Evolutionary conservation across 1,284 basidiomycete species (phyloP), one percentile per base, ranked within the genome.

Genomic region (Cystobasidium pallidum): DNA sequence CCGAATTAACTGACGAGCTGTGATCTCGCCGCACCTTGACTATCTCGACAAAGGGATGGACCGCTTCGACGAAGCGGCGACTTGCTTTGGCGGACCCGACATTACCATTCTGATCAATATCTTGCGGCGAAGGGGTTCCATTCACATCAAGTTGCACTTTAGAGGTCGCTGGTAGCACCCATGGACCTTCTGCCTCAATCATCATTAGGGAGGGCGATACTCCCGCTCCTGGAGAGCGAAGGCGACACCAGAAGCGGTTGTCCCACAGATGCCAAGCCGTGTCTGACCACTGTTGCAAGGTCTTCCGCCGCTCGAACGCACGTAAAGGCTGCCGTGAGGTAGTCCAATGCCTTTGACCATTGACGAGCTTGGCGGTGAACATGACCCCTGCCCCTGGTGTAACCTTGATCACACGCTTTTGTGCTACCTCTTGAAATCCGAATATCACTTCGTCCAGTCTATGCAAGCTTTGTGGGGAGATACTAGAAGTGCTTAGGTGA

Each of bases 251-350:
- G 26, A 41, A 61, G 2, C 58, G 58, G 8, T 28, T 34, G 26
- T 61, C 36, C 58, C 58, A 61, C 2, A 61, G 36, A 43, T 15
- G 26, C 36, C 58, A 61, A 6, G 19, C n/a, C 4, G 21, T 24
- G 21, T 24, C 36, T 10, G 36, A 32, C 28, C 7, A 19, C 11
- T 45, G 15, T 7, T n/a, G 21, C 17, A 24, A 61, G 2, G 43
- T 19, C 17, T 26, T 15, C n/a, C 19, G n/a, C 3, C 17, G 11
- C 26, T 61, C 58, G 21, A n/a, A 28, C 21, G 58, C 58, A 21
- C 62, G 62, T 26, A 64, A 2, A 2, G 45, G 43, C 34, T 64
- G 62, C 11, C 62, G 43, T 8, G 62, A 47, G n/a, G 51, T 45
- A 21, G 30, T 51, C 45, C 47, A 64, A 17, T 36, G 34, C 24